These are phyloP conservation scores for Penicillium fuscoglaucum DNA, from an alignment of 2,329 filamentous ascomycete species.

Conservation along the genomic window DNA sequence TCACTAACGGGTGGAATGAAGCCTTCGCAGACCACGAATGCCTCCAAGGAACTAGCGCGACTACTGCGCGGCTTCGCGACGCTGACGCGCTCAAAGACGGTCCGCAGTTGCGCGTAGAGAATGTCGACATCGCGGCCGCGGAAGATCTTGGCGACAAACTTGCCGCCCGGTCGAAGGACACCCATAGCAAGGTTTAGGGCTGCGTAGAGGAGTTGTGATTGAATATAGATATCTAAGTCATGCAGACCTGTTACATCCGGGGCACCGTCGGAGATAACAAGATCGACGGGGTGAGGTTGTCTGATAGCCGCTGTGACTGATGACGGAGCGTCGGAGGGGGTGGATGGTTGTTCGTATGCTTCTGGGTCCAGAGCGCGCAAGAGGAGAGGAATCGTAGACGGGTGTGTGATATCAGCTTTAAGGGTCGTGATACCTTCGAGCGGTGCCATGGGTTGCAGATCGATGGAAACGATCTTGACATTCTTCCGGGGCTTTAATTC, in stretches of 20 bases:
- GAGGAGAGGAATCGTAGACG: constrained; percentile 86
- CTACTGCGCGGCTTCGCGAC: constrained; percentile 94
- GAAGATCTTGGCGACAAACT: constrained; percentile 98
- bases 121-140: constrained; percentile 92
- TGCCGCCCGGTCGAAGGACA: constrained; percentile 87
- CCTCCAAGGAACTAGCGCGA: constrained; percentile 93
- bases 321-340: constrained; percentile 29
- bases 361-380: constrained; percentile 79
- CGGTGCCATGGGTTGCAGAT: constrained; percentile 92
- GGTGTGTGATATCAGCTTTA: constrained; percentile 95
- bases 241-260: constrained; percentile 96
- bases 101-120: constrained; percentile 87
- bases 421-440: constrained; percentile 89
- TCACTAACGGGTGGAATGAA: constrained; percentile 68
- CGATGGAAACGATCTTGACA: constrained; percentile 93
- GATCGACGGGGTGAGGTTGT: constrained; percentile 77
- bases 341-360: constrained; percentile 50
- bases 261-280: constrained; percentile 92
- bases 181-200: constrained; percentile 91
- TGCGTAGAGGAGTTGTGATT: constrained; percentile 91
- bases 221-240: constrained; percentile 97
- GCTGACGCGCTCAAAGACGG: constrained; percentile 82
- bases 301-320: constrained; percentile 43
- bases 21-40: constrained; percentile 91
- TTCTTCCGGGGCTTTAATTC: constrained; percentile 59